Base-by-base conservation (phyloP, 140 eudicot species). In the Cichorium intybus region DNA sequence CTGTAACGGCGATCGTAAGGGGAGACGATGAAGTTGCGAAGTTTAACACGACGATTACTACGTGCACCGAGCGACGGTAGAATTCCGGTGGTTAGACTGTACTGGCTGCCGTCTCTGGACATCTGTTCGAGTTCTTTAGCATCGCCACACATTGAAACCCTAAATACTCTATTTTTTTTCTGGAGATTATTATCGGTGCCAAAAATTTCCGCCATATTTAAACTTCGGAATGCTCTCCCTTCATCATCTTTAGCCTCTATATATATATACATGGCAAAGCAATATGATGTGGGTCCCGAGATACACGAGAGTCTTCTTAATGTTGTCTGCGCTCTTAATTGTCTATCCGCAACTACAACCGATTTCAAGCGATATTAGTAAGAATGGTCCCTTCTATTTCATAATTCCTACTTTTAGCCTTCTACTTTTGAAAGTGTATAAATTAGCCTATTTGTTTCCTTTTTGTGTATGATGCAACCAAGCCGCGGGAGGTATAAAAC, bases 21-120 rank as follows among this genome's bases (percentile, higher is more conserved):
- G 10, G 95, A 84, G 27, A 87, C 39, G 62, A 81, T 77, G 64
- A 64, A 76, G 37, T 59, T 28, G 0, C 74, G 83, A 22, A 81
- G 95, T 23, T 65, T 84, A 14, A 67, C 50, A 45, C 64, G 75
- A 15, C 88, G 83, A 43, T 74, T 64, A 26, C 77, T 81, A 26
- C 79, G 77, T 7, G 91, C 86, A 28, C 95, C 95, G 35, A 87
- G 91, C 26, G 95, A 57, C 7, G 95, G 95, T 31, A 84, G 57
- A 55, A 84, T 68, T 12, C 87, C 92, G 59, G 79, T 70, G 50
- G 86, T 67, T 3, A 77, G 49, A 64, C 84, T 82, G 68, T 85
- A 90, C 20, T 81, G 90, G 62, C 97, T 90, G n/a, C 94, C 89
- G 55, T 87, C 96, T 67, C 82, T 75, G 0, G 97, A 89, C 14